These are phyloP conservation scores for Flaveria linearis DNA, from an alignment of 129 eudicot species.

Conservation along the genomic window DNA sequence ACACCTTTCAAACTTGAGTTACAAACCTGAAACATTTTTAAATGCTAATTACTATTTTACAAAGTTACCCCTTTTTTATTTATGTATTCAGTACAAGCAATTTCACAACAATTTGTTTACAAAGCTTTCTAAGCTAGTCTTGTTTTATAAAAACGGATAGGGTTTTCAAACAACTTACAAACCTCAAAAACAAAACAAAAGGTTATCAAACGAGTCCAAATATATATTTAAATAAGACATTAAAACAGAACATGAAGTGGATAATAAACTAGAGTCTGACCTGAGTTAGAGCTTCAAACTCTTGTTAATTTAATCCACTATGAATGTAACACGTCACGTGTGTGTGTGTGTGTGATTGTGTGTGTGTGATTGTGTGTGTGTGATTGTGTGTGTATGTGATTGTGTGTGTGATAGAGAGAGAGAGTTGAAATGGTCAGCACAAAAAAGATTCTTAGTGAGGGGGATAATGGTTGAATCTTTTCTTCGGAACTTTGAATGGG, in stretches of 20 bases:
- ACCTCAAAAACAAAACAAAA: background rate
- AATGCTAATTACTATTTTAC: too few species aligned
- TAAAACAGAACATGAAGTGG: constrained; percentile 27
- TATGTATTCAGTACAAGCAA: background rate
- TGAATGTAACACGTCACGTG: constrained; percentile 10
- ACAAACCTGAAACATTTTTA: too few species aligned
- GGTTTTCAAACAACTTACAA: background rate
- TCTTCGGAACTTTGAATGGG: constrained; percentile 50
- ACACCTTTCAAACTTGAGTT: too few species aligned
- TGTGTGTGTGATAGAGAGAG: background rate
- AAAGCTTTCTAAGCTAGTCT: background rate
- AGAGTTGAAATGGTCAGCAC: constrained; percentile 39
- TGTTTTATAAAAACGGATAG: background rate
- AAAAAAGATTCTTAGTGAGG: constrained; percentile 23
- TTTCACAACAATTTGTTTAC: background rate
- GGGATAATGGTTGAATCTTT: constrained; percentile 23
- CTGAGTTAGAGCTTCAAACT: constrained; percentile 15
- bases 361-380: too few species aligned
- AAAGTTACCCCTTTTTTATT: background rate
- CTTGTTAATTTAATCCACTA: constrained; percentile 6
- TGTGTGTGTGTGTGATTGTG: background rate
- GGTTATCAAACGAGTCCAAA: background rate
- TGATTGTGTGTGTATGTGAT: too few species aligned
- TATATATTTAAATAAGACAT: background rate
- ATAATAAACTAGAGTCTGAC: constrained; percentile 27